phyloP scores from a whole-genome alignment of 1,284 basidiomycete genomes.

The Pseudomicrostroma phylloplanum region DNA sequence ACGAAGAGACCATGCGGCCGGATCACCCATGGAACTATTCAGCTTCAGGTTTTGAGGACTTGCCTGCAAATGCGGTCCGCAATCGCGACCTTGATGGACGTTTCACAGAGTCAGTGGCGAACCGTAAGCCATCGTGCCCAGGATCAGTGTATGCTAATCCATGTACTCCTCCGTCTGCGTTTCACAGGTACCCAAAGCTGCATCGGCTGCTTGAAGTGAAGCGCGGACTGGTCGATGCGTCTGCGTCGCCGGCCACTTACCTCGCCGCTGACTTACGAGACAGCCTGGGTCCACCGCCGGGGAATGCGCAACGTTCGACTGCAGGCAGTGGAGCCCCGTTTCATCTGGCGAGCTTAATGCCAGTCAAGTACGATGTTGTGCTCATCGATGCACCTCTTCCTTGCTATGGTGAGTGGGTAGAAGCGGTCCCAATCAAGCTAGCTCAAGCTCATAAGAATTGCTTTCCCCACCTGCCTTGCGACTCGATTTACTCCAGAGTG shows the following conservation, averaged over 20 bases:
- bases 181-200: constrained; percentile 35
- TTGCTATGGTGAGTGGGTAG: constrained; percentile 42
- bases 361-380: constrained; percentile 83
- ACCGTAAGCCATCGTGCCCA: no score
- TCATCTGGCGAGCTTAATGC: constrained; percentile 43
- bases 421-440: not conserved
- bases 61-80: constrained; percentile 41
- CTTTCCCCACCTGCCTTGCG: not conserved
- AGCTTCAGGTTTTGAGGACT: constrained; percentile 52
- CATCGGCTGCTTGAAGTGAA: constrained; percentile 38
- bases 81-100: constrained; percentile 58
- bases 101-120: constrained; percentile 83
- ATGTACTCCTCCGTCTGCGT: not conserved
- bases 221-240: constrained; percentile 25
- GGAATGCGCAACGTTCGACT: constrained; percentile 11
- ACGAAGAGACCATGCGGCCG: constrained; percentile 89
- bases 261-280: constrained; percentile 27
- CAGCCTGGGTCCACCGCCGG: constrained; percentile 2
- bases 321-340: constrained; percentile 8
- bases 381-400: constrained; percentile 79
- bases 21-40: constrained; percentile 89
- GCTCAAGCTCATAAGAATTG: not conserved
- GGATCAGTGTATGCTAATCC: not conserved
- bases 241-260: constrained; percentile 39
- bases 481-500: not conserved